Evolutionary conservation across 768 basidiomycete genomes (phyloP).

Genomic region (Pleurotus ostreatus): DNA sequence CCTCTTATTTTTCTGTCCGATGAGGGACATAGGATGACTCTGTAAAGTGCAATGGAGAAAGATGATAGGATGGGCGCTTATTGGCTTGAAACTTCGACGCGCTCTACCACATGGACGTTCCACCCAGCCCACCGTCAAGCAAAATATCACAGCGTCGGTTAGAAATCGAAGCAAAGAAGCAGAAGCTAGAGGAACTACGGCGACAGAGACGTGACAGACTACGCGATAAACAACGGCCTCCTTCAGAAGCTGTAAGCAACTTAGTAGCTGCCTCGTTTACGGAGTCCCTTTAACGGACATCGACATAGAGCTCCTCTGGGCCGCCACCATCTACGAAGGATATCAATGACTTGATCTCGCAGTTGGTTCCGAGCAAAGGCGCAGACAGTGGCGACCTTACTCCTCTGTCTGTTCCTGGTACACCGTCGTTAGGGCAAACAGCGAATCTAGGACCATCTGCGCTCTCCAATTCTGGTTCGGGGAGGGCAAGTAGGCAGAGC

Average conservation of each 20-base stretch:
- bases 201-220: slow-evolving; percentile 72
- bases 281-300: no score
- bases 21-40: slow-evolving; percentile 38
- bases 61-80: neutral
- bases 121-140: slow-evolving; percentile 7
- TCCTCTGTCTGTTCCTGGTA: slow-evolving; percentile 69
- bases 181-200: slow-evolving; percentile 81
- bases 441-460: slow-evolving; percentile 29
- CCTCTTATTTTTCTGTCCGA: slow-evolving; percentile 34
- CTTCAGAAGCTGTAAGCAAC: slow-evolving; percentile 28
- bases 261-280: no score
- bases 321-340: slow-evolving; percentile 43
- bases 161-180: slow-evolving; percentile 89
- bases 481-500: slow-evolving; percentile 67
- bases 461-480: slow-evolving; percentile 43
- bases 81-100: slow-evolving; percentile 22
- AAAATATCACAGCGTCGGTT: slow-evolving; percentile 45
- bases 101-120: slow-evolving; percentile 42
- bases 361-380: slow-evolving; percentile 44
- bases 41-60: neutral
- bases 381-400: slow-evolving; percentile 66
- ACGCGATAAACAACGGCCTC: slow-evolving; percentile 43
- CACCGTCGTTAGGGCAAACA: slow-evolving; percentile 47
- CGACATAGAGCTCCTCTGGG: slow-evolving; percentile 22
- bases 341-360: slow-evolving; percentile 69